Percentiles rank a stretch among this genome's conserved stretches.
phyloP scores from a whole-genome alignment of 2,329 filamentous ascomycete species.

The Myrmaecium sp. region DNA sequence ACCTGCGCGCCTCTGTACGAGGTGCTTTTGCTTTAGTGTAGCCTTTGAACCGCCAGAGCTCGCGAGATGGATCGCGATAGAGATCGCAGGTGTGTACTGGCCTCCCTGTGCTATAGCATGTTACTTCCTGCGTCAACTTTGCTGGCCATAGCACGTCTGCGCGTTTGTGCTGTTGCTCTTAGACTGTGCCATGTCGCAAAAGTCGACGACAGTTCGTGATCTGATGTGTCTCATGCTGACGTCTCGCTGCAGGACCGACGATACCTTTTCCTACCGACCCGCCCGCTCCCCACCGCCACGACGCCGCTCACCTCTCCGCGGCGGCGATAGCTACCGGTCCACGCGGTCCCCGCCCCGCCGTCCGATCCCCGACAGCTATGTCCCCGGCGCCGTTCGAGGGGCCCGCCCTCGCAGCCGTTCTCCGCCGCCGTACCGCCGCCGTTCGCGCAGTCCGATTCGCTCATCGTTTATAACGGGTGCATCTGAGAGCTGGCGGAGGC shows the following conservation, averaged over 20 bases:
- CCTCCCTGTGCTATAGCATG: too few relatives aligned
- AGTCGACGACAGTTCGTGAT: too few relatives aligned
- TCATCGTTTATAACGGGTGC: too few relatives aligned
- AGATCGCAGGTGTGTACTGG: slow-evolving; percentile 25
- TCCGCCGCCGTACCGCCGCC: slow-evolving; percentile 16
- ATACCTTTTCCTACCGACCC: slow-evolving; percentile 4
- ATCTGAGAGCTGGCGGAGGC: too few relatives aligned
- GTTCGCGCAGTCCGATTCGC: slow-evolving; percentile 22
- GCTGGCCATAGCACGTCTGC: too few relatives aligned
- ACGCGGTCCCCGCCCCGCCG: slow-evolving; percentile 18
- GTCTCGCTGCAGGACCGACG: slow-evolving; percentile 3
- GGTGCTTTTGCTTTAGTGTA: too few relatives aligned
- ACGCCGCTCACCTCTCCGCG: slow-evolving; percentile 17
- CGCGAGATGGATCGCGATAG: slow-evolving; percentile 19
- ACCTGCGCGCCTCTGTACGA: too few relatives aligned
- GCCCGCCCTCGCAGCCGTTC: slow-evolving; percentile 22
- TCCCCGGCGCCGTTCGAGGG: slow-evolving; percentile 15
- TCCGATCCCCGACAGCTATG: slow-evolving; percentile 22
- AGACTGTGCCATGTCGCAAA: too few relatives aligned
- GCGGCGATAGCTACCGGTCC: slow-evolving; percentile 20
- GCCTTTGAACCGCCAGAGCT: too few relatives aligned
- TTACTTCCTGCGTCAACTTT: too few relatives aligned
- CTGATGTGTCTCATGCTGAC: background rate
- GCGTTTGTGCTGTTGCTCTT: too few relatives aligned
- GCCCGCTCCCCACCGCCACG: slow-evolving; percentile 7